Evolutionary conservation across 441 rosid species (phyloP), one percentile per base, ranked within the genome.

Genomic region (Breynia disticha): DNA sequence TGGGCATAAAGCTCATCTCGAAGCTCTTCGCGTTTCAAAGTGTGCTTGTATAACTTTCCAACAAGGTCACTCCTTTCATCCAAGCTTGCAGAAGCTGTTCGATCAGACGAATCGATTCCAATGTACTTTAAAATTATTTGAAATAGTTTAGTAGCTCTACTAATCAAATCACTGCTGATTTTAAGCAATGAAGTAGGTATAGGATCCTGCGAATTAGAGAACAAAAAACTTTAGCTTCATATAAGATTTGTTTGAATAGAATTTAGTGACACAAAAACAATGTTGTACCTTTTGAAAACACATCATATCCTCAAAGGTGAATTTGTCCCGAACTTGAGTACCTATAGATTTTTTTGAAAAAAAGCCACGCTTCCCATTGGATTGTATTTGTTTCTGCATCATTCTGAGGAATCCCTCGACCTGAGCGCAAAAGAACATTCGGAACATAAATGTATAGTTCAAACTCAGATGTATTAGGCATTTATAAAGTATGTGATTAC

Each of bases 1-100:
- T 93, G 99, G 21, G 84, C 95, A 68, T 86, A 93, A 56, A 89
- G 90, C 76, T 93, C 99, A 67, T 93, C 99, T 57, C 97, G 82
- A 52, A 93, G 97, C 72, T 87, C 99, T 13, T 82, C 87, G 24
- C 87, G 86, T 67, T 89, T 93, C 77, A 93, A 50, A 13, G 97
- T 80, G 43, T 93, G 90, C 78, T 93, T 93, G 64, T 73, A 89
- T 14, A 93, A 69, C 71, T 80, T 93, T 9, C 81, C 97, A 60
- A 79, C 87, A 53, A 93, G 88, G 57, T 89, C 97, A 64, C 89
- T 77, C 58, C 86, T 68, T 65, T 93, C 99, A 62, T 89, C 95
- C 56, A 89, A 71, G 66, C 83, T 78, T 16, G 85, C 71, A 4
- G 87, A 84, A 38, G 78, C 66, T 60, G 65, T 74, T 46, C 93